phyloP scores from a whole-genome alignment of 2,329 filamentous ascomycete genomes.

The Didymella segeticola region DNA sequence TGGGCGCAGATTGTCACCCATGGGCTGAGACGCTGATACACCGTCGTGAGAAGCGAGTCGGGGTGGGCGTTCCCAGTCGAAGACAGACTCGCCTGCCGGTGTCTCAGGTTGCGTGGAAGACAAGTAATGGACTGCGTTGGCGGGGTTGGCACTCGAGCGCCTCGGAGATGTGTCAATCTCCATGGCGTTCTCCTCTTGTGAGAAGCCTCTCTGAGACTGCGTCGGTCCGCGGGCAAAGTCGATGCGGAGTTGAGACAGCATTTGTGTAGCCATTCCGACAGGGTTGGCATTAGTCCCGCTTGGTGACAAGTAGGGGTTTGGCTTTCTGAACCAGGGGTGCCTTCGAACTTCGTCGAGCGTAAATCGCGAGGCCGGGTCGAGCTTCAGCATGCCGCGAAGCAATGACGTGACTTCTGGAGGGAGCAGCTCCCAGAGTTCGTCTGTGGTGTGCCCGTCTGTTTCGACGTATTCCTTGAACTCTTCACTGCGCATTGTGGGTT shows the following conservation, averaged over 20 bases:
- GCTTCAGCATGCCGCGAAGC: slow-evolving; percentile 89
- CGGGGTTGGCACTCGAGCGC: slow-evolving; percentile 39
- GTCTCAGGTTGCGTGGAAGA: slow-evolving; percentile 88
- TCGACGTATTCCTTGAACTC: slow-evolving; percentile 89
- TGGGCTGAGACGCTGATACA: slow-evolving; percentile 47
- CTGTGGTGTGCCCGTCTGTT: slow-evolving; percentile 79
- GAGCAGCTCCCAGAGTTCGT: slow-evolving; percentile 84
- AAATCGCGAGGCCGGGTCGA: slow-evolving; percentile 78
- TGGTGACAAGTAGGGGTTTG: slow-evolving; percentile 75
- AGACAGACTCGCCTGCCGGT: slow-evolving; percentile 74
- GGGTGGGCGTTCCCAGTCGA: slow-evolving; percentile 87
- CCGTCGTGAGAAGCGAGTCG: slow-evolving; percentile 45
- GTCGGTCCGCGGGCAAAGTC: slow-evolving; percentile 77
- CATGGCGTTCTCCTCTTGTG: slow-evolving; percentile 64
- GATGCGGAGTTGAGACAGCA: slow-evolving; percentile 90
- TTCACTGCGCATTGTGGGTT: slow-evolving; percentile 83
- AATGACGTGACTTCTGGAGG: slow-evolving; percentile 78
- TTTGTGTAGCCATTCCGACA: slow-evolving; percentile 85
- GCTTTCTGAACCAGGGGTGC: slow-evolving; percentile 92
- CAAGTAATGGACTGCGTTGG: slow-evolving; percentile 56
- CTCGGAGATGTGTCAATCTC: slow-evolving; percentile 66
- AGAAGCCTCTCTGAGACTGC: slow-evolving; percentile 54
- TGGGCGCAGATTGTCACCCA: slow-evolving; percentile 44
- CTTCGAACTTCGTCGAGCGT: slow-evolving; percentile 84
- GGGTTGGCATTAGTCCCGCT: slow-evolving; percentile 81